phyloP scores from a whole-genome alignment of 768 basidiomycete species.

The Hebeloma cylindrosporum region DNA sequence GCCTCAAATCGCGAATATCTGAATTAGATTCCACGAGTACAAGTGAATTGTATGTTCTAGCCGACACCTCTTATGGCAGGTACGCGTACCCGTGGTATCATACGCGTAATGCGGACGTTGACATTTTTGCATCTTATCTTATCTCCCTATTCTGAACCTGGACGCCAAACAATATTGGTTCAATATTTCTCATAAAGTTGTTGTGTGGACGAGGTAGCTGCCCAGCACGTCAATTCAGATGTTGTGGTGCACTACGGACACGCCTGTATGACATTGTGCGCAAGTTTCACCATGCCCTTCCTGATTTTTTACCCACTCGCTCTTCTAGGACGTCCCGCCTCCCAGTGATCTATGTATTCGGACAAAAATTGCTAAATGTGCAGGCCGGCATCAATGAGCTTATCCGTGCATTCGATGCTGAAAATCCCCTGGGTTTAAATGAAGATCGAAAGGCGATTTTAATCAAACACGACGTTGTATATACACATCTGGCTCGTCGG shows the following conservation, averaged over 20 bases:
- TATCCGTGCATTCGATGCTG: constrained; percentile 29
- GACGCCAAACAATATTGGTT: not conserved
- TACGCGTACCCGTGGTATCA: constrained; percentile 36
- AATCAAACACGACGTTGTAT: constrained; percentile 77
- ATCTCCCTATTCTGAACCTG: not conserved
- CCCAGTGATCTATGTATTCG: constrained; percentile 90
- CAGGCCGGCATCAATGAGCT: constrained; percentile 48
- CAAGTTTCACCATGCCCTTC: not conserved
- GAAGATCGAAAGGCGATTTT: constrained; percentile 37
- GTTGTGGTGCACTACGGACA: constrained; percentile 94
- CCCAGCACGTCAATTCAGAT: constrained; percentile 91
- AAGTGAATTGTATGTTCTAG: constrained; percentile 86
- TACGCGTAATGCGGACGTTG: too few relatives aligned
- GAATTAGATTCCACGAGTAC: constrained; percentile 19
- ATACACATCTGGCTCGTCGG: constrained; percentile 65
- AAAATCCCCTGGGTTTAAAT: constrained; percentile 9
- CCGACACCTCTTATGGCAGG: constrained; percentile 98
- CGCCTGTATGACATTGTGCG: constrained; percentile 92
- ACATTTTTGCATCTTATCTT: constrained; percentile 1
- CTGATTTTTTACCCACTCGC: not conserved
- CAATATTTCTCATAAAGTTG: constrained; percentile 54
- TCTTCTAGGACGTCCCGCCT: constrained; percentile 72
- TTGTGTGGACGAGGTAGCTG: constrained; percentile 95
- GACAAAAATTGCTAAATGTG: constrained; percentile 65
- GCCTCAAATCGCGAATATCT: constrained; percentile 52